Evolutionary conservation across 2,329 filamentous ascomycete species (phyloP).

Genomic region (Monilinia fructigena): DNA sequence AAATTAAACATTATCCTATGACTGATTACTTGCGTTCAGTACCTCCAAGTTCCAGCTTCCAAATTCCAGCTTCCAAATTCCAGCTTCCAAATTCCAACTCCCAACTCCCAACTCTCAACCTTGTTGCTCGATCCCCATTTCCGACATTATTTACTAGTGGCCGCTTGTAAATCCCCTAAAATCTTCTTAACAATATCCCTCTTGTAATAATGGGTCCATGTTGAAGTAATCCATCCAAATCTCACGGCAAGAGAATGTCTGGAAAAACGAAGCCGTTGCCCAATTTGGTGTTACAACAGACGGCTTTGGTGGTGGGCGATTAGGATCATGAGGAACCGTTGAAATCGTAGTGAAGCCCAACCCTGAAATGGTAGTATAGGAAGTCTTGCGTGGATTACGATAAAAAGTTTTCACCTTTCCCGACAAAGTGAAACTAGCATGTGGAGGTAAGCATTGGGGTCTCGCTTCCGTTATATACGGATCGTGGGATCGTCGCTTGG

Average conservation of each 20-base stretch:
- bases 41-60: not conserved
- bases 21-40: not conserved
- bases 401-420: not conserved
- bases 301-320: not conserved
- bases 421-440: not conserved
- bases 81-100: not conserved
- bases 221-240: conserved; percentile 6
- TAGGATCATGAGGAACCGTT: conserved; percentile 5
- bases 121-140: not conserved
- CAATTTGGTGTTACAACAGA: not conserved
- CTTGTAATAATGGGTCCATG: not conserved
- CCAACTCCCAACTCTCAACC: not conserved
- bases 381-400: conserved; percentile 9
- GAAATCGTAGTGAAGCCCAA: not conserved
- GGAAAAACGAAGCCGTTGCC: not conserved
- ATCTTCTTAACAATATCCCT: conserved; percentile 9
- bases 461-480: not conserved
- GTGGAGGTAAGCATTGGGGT: not conserved
- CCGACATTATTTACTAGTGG: not conserved
- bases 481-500: not conserved
- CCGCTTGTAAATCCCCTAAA: conserved; percentile 10
- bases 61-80: not conserved
- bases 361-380: not conserved
- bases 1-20: not conserved
- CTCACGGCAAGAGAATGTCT: conserved; percentile 13